phyloP scores from a whole-genome alignment of 2,329 filamentous ascomycete species.

The Penicillium occitanis region DNA sequence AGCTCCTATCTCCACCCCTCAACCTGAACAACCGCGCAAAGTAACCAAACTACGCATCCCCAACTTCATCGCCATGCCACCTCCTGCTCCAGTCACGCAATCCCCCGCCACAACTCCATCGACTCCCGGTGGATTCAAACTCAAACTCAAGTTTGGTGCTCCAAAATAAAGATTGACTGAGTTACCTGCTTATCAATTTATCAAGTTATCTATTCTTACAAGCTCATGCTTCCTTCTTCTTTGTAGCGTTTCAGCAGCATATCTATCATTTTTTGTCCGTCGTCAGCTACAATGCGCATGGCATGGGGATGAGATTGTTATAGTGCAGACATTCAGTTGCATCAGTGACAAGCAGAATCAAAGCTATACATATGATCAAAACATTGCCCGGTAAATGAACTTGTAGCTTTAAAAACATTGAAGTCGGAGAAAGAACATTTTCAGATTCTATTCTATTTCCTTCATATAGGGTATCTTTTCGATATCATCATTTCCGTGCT shows the following conservation, averaged over 20 bases:
- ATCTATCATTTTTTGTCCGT: not conserved
- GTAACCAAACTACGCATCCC: constrained; percentile 38
- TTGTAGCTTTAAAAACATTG: not conserved
- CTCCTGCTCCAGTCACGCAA: constrained; percentile 30
- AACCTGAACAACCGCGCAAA: constrained; percentile 23
- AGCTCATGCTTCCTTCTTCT: not conserved
- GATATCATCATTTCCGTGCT: not conserved
- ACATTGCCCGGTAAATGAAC: not conserved
- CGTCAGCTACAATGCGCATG: not conserved
- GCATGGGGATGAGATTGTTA: not conserved
- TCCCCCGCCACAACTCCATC: constrained; percentile 32
- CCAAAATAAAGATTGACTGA: constrained; percentile 29
- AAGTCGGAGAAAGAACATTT: not conserved
- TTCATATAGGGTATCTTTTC: constrained; percentile 6
- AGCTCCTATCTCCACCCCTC: constrained; percentile 23
- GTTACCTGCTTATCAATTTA: not conserved
- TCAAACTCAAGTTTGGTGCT: constrained; percentile 44
- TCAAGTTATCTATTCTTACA: not conserved
- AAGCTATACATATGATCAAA: not conserved
- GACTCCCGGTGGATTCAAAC: constrained; percentile 40
- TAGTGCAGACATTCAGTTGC: not conserved
- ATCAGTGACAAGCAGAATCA: not conserved
- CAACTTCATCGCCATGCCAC: constrained; percentile 31
- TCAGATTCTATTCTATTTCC: not conserved
- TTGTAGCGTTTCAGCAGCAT: not conserved